Evolutionary conservation across 2,329 filamentous ascomycete species (phyloP), one percentile per base, ranked within the genome.

Genomic region (Thermoascus crustaceus): DNA sequence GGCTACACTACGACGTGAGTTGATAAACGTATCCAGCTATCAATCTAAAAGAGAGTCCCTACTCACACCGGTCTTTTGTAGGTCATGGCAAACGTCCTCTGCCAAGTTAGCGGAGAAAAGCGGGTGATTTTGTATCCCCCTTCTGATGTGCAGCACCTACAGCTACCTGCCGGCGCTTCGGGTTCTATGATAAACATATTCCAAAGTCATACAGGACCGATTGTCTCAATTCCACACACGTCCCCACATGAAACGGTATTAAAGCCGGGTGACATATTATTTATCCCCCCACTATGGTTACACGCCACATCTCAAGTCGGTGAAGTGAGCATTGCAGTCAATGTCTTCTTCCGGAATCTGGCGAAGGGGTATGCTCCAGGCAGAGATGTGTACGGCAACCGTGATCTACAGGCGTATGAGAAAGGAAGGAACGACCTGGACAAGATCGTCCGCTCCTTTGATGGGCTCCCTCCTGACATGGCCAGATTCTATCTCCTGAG

Each of bases 61-160:
- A 34, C 25, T 30, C 23, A 34, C 38, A 24, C 16, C 8, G 18
- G 9, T 20, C 19, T 32, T 30, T 44, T 22, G 32, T 38, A 83
- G 74, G 85, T 91, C 10, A 87, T 93, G 73, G 84, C 85, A 32
- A 94, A 94, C 50, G 69, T 94, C 3, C 80, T 91, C 41, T 86
- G 80, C 50, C 87, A 94, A 54, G 72, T 94, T 34, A 63, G 66
- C 23, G 86, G 87, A 4, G 71, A 72, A 1, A 93, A 91, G 54
- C 72, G 74, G 18, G 69, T 93, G 39, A 60, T 85, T 4, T 69
- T 94, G 1, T 94, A 86, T 54, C 85, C 85, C 1, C 87, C 88
- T 0, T 66, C 70, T 2, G 85, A 94, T 50, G 77, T 91, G 11
- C 68, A 69, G 13, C 64, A 76, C 22, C 69, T 94, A 1, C 71